Percentiles rank a stretch among this genome's conserved stretches.
These are phyloP conservation scores for Penicillium riverlandense DNA, from an alignment of 495 filamentous ascomycete genomes.

Conservation along the genomic window DNA sequence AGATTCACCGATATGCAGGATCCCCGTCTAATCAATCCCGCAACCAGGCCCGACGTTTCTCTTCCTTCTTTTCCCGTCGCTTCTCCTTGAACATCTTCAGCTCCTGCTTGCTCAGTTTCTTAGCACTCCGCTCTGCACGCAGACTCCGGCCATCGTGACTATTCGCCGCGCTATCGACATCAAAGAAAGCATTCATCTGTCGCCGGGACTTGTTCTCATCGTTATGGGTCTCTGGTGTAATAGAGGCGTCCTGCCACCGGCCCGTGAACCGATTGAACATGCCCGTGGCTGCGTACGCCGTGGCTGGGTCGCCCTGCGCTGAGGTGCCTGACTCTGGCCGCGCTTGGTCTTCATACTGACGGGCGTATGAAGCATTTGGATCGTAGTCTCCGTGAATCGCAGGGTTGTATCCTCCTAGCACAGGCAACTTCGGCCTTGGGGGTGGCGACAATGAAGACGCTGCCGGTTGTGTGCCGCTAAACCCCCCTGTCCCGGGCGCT, in stretches of 20 bases:
- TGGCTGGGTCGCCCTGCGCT: constrained; percentile 19
- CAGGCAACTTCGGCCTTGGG: constrained; percentile 15
- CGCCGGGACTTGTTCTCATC: constrained; percentile 83
- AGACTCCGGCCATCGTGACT: constrained; percentile 85
- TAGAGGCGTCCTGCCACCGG: constrained; percentile 59
- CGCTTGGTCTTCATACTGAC: constrained; percentile 36
- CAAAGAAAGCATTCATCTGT: constrained; percentile 93
- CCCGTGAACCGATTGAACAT: constrained; percentile 93
- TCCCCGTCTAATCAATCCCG: constrained; percentile 52
- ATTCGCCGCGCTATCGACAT: constrained; percentile 96
- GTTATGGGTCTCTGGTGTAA: constrained; percentile 67
- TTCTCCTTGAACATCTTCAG: constrained; percentile 71
- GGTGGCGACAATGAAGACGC: not conserved
- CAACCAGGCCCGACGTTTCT: constrained; percentile 89
- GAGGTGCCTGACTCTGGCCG: constrained; percentile 15
- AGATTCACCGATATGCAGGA: not conserved
- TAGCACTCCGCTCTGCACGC: constrained; percentile 78
- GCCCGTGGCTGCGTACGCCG: constrained; percentile 57
- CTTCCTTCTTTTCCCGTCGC: constrained; percentile 80
- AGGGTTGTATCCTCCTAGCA: constrained; percentile 78
- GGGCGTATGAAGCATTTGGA: constrained; percentile 84
- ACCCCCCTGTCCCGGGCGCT: constrained; percentile 16
- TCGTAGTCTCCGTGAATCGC: constrained; percentile 96
- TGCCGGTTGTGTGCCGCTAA: constrained; percentile 2
- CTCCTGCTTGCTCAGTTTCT: constrained; percentile 80